Evolutionary conservation across 1,284 basidiomycete species (phyloP).

Genomic region (Rhodotorula sp.): DNA sequence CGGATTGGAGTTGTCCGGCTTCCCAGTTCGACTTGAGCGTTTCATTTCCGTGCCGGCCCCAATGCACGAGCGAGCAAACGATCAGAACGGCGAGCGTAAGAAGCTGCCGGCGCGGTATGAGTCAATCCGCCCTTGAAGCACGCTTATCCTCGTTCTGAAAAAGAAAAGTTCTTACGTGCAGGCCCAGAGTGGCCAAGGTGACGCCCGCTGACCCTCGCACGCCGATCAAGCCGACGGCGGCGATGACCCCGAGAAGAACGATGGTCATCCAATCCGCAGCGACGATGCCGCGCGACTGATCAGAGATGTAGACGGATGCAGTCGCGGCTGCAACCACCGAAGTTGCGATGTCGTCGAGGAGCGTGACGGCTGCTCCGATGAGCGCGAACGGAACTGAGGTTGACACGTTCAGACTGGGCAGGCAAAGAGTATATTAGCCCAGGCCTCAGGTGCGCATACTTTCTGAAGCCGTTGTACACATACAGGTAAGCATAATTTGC

Average conservation of each 20-base stretch:
- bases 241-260: conserved; percentile 58
- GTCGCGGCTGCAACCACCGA: conserved; percentile 68
- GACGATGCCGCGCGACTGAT: conserved; percentile 56
- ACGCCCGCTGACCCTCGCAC: conserved; percentile 54
- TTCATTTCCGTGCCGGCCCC: conserved; percentile 56
- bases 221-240: conserved; percentile 59
- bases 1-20: conserved; percentile 45
- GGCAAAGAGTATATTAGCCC: too few species aligned
- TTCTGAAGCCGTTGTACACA: conserved; percentile 47
- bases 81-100: conserved; percentile 59
- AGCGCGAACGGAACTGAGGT: conserved; percentile 61
- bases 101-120: conserved; percentile 44
- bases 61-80: conserved; percentile 56
- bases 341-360: conserved; percentile 66
- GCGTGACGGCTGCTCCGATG: conserved; percentile 60
- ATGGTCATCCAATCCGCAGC: conserved; percentile 57
- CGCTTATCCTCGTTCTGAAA: neutral
- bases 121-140: neutral
- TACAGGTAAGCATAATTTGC: conserved; percentile 68
- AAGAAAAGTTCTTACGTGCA: conserved; percentile 56
- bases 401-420: conserved; percentile 45
- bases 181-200: conserved; percentile 58
- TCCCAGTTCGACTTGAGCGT: conserved; percentile 61
- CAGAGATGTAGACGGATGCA: conserved; percentile 63
- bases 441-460: too few species aligned